A percentile compares a stretch with the other conserved stretches of the same genome.
Conservation (phyloP, 2,329 filamentous ascomycete species). For the Paecilomyces sp. region DNA sequence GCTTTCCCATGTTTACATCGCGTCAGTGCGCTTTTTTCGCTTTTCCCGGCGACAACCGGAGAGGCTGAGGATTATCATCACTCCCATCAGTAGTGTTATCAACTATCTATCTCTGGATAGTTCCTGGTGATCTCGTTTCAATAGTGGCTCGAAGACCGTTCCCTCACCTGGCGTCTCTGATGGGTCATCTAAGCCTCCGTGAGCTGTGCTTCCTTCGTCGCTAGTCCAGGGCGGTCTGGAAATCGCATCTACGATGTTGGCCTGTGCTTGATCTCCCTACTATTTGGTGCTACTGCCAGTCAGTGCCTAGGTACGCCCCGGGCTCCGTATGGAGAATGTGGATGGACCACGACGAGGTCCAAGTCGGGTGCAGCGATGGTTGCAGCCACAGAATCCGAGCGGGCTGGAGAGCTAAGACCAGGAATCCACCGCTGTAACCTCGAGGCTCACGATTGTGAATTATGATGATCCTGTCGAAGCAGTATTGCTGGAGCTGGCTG, state of each 20-base stretch:
- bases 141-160: background rate
- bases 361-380: background rate
- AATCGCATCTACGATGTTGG: background rate
- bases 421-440: background rate
- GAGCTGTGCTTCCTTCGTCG: background rate
- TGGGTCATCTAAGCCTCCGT: background rate
- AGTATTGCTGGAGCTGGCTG: no score
- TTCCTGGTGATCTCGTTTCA: background rate
- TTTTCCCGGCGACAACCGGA: background rate
- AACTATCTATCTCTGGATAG: no score
- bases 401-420: background rate
- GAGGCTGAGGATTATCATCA: background rate
- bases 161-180: background rate
- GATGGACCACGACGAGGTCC: background rate
- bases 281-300: background rate
- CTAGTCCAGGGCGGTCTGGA: background rate
- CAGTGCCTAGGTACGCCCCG: background rate
- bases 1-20: constrained; percentile 3
- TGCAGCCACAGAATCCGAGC: background rate
- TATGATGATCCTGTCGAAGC: background rate
- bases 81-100: background rate
- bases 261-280: background rate
- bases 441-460: background rate
- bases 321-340: background rate
- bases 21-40: constrained; percentile 2